A percentile compares a stretch with the other conserved stretches of the same genome.
Conservation (phyloP, 306 rosid genomes). For the Vicia sativa region DNA sequence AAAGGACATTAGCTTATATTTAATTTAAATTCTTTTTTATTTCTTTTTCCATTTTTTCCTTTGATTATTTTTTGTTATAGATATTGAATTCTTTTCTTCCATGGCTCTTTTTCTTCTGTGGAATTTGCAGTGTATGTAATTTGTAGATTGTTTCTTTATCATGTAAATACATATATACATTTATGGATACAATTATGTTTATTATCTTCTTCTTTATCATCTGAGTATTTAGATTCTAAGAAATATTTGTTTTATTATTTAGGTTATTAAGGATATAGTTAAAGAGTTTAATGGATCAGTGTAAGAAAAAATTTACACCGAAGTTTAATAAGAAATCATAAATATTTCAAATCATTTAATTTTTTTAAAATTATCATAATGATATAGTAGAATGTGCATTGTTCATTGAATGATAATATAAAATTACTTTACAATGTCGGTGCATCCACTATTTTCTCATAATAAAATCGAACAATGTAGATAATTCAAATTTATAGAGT, state of each 20-base stretch:
- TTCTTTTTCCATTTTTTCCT: background rate
- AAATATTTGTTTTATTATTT: background rate
- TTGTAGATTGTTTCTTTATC: slow-evolving; percentile 28
- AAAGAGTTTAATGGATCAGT: too few species aligned
- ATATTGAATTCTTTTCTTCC: background rate
- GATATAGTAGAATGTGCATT: too few species aligned
- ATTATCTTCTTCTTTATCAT: slow-evolving; percentile 2
- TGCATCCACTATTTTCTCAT: too few species aligned
- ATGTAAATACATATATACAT: slow-evolving; percentile 30
- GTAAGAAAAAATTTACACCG: too few species aligned
- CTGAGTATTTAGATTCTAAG: background rate
- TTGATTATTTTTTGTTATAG: slow-evolving; percentile 11
- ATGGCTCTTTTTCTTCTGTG: background rate
- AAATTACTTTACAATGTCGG: too few species aligned
- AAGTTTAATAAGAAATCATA: too few species aligned
- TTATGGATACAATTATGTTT: slow-evolving; percentile 10
- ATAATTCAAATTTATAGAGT: too few species aligned
- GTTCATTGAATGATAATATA: too few species aligned
- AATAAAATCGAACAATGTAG: too few species aligned
- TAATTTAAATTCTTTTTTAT: slow-evolving; percentile 7
- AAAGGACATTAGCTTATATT: slow-evolving; percentile 61
- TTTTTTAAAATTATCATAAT: too few species aligned
- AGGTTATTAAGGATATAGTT: too few species aligned
- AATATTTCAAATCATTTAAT: too few species aligned
- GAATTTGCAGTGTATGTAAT: background rate